phyloP scores from a whole-genome alignment of 257 asterid species.

The Primulina tabacum region DNA sequence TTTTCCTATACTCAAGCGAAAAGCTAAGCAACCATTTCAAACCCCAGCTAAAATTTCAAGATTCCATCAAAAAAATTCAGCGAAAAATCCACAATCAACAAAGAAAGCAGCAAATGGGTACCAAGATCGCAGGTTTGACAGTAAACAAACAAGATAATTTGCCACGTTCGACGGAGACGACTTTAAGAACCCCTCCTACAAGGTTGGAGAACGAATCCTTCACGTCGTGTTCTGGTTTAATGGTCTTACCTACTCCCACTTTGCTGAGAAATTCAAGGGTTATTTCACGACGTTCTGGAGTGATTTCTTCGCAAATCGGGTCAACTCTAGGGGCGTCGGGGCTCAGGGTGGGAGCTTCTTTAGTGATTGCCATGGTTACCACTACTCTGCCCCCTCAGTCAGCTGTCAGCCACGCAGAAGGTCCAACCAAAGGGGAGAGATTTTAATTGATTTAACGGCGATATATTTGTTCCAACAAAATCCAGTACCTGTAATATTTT shows the following conservation, averaged over 20 bases:
- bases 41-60: neutral
- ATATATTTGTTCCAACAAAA: too few relatives aligned
- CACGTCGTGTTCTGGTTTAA: constrained; percentile 41
- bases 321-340: neutral
- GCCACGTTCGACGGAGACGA: constrained; percentile 48
- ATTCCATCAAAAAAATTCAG: neutral
- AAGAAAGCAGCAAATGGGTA: constrained; percentile 23
- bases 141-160: constrained; percentile 63
- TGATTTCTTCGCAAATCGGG: constrained; percentile 22
- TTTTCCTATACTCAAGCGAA: neutral
- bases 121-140: constrained; percentile 63
- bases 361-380: constrained; percentile 12
- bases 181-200: constrained; percentile 53
- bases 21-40: neutral
- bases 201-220: constrained; percentile 60
- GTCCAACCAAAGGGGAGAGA: too few relatives aligned
- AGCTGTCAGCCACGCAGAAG: too few relatives aligned
- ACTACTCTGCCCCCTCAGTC: neutral
- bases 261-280: constrained; percentile 21
- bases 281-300: constrained; percentile 19
- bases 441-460: too few relatives aligned
- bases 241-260: constrained; percentile 26
- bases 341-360: constrained; percentile 25
- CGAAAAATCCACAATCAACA: neutral
- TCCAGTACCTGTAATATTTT: too few relatives aligned